These are phyloP conservation scores for Talaromyces sp. DNA, from an alignment of 2,329 filamentous ascomycete genomes.

Conservation along the genomic window DNA sequence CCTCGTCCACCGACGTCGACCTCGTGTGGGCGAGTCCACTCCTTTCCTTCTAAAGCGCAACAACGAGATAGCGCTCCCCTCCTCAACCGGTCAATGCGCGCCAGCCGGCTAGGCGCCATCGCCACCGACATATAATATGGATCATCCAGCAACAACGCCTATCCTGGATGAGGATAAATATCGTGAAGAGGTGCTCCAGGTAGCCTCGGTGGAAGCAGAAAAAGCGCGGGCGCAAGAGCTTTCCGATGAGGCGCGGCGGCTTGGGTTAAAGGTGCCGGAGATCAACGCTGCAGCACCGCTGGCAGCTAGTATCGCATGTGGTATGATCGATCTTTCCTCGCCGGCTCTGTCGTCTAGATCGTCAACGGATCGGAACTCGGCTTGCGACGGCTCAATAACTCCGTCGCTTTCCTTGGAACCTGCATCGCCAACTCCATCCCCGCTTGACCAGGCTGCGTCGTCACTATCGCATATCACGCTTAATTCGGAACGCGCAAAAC, in stretches of 20 bases:
- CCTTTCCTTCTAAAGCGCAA: slow-evolving; percentile 12
- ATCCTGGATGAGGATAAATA: slow-evolving; percentile 42
- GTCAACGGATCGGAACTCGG: slow-evolving; percentile 36
- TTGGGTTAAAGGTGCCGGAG: slow-evolving; percentile 41
- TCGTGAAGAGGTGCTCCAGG: slow-evolving; percentile 39
- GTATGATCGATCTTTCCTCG: slow-evolving; percentile 38
- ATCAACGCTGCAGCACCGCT: slow-evolving; percentile 36
- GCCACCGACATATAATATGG: slow-evolving; percentile 22
- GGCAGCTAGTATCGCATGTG: slow-evolving; percentile 40
- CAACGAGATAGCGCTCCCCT: background rate
- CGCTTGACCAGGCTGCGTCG: slow-evolving; percentile 33
- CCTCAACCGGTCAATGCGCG: slow-evolving; percentile 20
- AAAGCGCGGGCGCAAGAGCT: slow-evolving; percentile 41
- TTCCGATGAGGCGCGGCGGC: slow-evolving; percentile 39
- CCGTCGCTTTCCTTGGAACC: slow-evolving; percentile 26
- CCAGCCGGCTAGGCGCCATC: slow-evolving; percentile 24
- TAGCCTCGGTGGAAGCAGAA: slow-evolving; percentile 40
- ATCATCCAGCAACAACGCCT: slow-evolving; percentile 11
- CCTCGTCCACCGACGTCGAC: slow-evolving; percentile 36
- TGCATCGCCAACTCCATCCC: slow-evolving; percentile 15
- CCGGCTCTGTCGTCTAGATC: slow-evolving; percentile 36
- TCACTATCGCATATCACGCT: slow-evolving; percentile 38
- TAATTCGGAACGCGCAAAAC: slow-evolving; percentile 31
- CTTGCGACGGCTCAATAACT: slow-evolving; percentile 30
- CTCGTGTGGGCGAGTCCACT: slow-evolving; percentile 37